Conservation (phyloP, 768 basidiomycete species). For the Hypholoma fasciculare region DNA sequence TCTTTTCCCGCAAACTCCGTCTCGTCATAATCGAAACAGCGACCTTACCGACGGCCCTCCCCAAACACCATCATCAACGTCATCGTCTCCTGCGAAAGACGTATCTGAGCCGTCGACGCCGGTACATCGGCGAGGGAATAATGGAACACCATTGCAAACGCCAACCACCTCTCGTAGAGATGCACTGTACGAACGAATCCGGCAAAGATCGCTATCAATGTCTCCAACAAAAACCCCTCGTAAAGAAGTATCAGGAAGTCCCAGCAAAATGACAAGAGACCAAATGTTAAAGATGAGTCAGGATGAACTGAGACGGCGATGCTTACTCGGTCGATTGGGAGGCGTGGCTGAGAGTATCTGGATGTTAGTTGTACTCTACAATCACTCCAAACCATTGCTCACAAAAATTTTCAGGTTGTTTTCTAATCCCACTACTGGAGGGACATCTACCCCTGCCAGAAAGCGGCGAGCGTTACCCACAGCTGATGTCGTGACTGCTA, state of each 20-base stretch:
- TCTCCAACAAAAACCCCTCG: conserved; percentile 64
- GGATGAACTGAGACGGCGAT: conserved; percentile 76
- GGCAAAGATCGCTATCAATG: conserved; percentile 65
- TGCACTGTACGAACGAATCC: conserved; percentile 80
- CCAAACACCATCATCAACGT: conserved; percentile 43
- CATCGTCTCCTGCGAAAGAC: conserved; percentile 29
- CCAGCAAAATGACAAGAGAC: conserved; percentile 58
- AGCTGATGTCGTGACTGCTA: conserved; percentile 63
- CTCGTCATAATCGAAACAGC: conserved; percentile 39
- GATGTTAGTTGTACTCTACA: conserved; percentile 55
- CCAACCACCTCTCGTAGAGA: conserved; percentile 75
- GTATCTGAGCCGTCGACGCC: conserved; percentile 63
- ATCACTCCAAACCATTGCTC: not conserved
- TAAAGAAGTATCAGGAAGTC: conserved; percentile 29
- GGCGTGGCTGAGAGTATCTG: conserved; percentile 87
- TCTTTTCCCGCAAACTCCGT: conserved; percentile 61
- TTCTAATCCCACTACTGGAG: conserved; percentile 54
- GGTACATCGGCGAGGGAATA: conserved; percentile 56
- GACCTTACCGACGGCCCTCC: conserved; percentile 37
- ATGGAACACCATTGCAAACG: conserved; percentile 62
- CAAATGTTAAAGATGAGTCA: conserved; percentile 72
- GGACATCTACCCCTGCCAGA: conserved; percentile 56
- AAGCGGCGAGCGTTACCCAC: conserved; percentile 72
- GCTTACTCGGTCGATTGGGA: conserved; percentile 72
- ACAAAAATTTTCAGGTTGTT: conserved; percentile 55